Evolutionary conservation across 1,284 basidiomycete genomes (phyloP).

Genomic region (Paramarasmius palmivorus): DNA sequence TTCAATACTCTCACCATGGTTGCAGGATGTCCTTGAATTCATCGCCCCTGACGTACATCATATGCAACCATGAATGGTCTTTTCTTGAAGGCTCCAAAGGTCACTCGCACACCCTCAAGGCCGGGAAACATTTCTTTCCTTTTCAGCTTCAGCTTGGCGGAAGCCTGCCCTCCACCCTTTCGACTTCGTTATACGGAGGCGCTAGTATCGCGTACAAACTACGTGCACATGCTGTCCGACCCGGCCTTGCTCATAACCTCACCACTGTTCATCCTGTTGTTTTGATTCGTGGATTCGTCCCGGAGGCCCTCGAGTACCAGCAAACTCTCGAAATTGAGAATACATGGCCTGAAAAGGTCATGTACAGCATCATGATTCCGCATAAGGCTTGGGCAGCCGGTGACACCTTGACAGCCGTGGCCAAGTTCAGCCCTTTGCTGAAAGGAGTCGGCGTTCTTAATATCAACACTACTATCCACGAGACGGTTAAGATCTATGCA

Average conservation of each 20-base stretch:
- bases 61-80: conserved; percentile 88
- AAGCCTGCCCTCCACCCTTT: conserved; percentile 76
- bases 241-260: conserved; percentile 76
- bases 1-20: conserved; percentile 15
- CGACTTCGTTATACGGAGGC: conserved; percentile 56
- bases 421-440: conserved; percentile 85
- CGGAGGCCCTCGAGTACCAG: conserved; percentile 90
- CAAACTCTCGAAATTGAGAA: conserved; percentile 94
- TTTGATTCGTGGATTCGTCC: conserved; percentile 72
- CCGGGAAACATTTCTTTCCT: conserved; percentile 85
- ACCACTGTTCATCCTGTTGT: conserved; percentile 62
- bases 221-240: conserved; percentile 76
- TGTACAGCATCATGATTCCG: conserved; percentile 86
- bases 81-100: conserved; percentile 79
- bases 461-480: conserved; percentile 73
- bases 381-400: conserved; percentile 93
- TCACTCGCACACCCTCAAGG: conserved; percentile 85
- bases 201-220: conserved; percentile 85
- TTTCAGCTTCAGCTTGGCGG: conserved; percentile 85
- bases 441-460: conserved; percentile 80
- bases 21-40: conserved; percentile 42
- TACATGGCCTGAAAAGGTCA: conserved; percentile 94
- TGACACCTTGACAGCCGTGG: conserved; percentile 76
- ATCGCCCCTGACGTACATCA: conserved; percentile 59
- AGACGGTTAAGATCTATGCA: conserved; percentile 68